phyloP scores from a whole-genome alignment of 768 basidiomycete species.

The Boletales sp. region DNA sequence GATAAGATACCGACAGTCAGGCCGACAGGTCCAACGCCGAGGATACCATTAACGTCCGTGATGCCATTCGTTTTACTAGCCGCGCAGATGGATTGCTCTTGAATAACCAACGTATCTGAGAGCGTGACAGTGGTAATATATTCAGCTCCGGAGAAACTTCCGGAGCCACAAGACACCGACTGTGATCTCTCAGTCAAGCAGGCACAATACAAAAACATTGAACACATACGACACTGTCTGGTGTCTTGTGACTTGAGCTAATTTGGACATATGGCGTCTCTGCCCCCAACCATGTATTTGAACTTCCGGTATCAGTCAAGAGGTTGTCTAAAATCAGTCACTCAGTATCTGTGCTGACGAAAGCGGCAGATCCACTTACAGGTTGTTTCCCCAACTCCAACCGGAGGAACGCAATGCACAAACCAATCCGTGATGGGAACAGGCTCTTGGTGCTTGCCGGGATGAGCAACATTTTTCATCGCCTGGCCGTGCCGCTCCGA shows the following conservation, averaged over 20 bases:
- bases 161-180: neutral
- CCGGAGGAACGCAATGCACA: no score
- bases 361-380: no score
- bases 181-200: neutral
- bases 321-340: no score
- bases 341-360: no score
- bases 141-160: slow-evolving; percentile 3
- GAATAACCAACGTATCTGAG: neutral
- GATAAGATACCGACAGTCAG: neutral
- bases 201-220: no score
- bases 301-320: no score
- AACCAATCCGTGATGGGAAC: no score
- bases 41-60: neutral
- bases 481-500: no score
- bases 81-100: neutral
- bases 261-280: neutral
- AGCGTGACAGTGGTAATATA: slow-evolving; percentile 2
- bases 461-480: no score
- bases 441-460: no score
- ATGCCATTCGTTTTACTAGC: neutral
- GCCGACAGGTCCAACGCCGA: neutral
- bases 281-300: no score
- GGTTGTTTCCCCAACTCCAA: no score
- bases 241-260: slow-evolving; percentile 10
- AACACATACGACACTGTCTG: slow-evolving; percentile 12